Percentiles rank a stretch among this genome's conserved stretches.
phyloP scores from a whole-genome alignment of 1,284 basidiomycete species.

The Moesziomyces globuligerus region DNA sequence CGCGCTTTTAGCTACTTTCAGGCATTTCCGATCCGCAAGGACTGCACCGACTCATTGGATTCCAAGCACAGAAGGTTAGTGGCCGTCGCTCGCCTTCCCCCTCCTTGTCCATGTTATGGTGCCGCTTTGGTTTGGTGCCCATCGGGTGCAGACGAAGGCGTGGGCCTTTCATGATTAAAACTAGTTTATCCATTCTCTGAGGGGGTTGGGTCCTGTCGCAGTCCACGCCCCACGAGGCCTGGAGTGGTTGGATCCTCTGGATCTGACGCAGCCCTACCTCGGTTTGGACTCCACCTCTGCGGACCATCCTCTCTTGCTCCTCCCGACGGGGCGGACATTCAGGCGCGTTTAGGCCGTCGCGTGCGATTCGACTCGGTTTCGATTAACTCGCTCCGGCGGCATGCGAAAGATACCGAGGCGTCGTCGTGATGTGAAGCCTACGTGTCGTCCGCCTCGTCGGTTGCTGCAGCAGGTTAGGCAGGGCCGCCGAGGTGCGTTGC shows the following conservation, averaged over 20 bases:
- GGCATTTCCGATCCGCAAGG: not conserved
- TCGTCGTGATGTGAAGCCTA: conserved; percentile 43
- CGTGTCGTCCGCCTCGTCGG: conserved; percentile 21
- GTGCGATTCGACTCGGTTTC: conserved; percentile 11
- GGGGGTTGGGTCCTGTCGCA: conserved; percentile 48
- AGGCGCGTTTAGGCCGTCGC: conserved; percentile 43
- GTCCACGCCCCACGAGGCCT: conserved; percentile 15
- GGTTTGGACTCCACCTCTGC: conserved; percentile 24
- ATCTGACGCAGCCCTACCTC: conserved; percentile 8
- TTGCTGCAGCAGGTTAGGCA: conserved; percentile 9
- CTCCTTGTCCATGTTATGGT: not conserved
- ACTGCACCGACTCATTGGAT: too few species aligned
- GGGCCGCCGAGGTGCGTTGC: conserved; percentile 28
- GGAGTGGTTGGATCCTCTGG: conserved; percentile 4
- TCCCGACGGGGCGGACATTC: not conserved
- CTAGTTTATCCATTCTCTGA: conserved; percentile 60
- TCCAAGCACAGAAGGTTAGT: conserved; percentile 26
- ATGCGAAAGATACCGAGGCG: conserved; percentile 42
- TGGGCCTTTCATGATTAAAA: conserved; percentile 47
- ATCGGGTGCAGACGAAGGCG: not conserved
- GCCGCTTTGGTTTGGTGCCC: not conserved
- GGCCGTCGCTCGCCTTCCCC: not conserved
- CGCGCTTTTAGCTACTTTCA: not conserved
- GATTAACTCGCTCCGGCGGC: conserved; percentile 51
- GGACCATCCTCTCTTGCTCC: conserved; percentile 16